Evolutionary conservation across 2,329 filamentous ascomycete genomes (phyloP).

Genomic region (Thermochaetoides dissita): DNA sequence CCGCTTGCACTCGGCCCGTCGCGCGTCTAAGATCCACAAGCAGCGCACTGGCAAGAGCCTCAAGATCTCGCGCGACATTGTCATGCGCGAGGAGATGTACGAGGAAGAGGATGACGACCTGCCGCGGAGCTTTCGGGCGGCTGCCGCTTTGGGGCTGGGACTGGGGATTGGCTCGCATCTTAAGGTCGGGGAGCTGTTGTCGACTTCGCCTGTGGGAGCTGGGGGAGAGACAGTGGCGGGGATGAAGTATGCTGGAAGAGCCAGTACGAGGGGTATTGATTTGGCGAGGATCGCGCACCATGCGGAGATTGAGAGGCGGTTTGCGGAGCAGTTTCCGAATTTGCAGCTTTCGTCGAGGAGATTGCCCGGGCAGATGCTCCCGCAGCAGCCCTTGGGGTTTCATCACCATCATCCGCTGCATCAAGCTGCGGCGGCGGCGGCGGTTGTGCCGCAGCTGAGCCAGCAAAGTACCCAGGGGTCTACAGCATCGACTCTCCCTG

Average conservation of each 20-base stretch:
- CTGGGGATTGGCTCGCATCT: too few relatives aligned
- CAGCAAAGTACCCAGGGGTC: too few relatives aligned
- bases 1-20: conserved; percentile 69
- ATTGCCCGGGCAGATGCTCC: background rate
- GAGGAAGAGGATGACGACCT: conserved; percentile 73
- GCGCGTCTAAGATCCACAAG: conserved; percentile 86
- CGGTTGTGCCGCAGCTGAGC: too few relatives aligned
- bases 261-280: conserved; percentile 22
- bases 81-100: conserved; percentile 88
- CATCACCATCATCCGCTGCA: too few relatives aligned
- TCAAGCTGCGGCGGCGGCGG: too few relatives aligned
- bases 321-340: conserved; percentile 32
- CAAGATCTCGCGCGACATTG: conserved; percentile 72
- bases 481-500: too few relatives aligned
- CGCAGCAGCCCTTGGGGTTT: too few relatives aligned
- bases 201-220: conserved; percentile 40
- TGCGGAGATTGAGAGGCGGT: conserved; percentile 32
- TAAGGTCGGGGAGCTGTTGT: conserved; percentile 38
- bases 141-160: conserved; percentile 30
- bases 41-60: conserved; percentile 70
- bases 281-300: conserved; percentile 30
- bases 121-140: conserved; percentile 45
- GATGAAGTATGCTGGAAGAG: too few relatives aligned
- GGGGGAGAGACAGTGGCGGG: too few relatives aligned
- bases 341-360: conserved; percentile 16